Evolutionary conservation across 164 flowering plant genomes (phyloP).

Genomic region (Vitis labrusca): DNA sequence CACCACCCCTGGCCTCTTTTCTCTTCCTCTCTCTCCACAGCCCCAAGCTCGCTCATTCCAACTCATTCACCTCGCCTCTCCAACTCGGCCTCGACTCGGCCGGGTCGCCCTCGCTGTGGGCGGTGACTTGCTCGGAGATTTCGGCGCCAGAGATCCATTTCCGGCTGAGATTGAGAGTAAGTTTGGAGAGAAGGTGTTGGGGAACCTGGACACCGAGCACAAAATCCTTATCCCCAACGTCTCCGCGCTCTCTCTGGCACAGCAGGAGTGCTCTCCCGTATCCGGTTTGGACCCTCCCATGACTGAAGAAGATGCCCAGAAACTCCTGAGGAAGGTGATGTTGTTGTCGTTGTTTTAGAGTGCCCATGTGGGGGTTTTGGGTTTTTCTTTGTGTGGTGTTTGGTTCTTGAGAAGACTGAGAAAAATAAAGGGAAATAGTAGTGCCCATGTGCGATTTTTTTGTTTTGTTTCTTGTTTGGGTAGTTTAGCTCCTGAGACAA

Average conservation of each 20-base stretch:
- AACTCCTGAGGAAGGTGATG: conserved; percentile 63
- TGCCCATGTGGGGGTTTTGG: too few relatives aligned
- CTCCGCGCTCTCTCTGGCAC: conserved; percentile 66
- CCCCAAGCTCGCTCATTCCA: too few relatives aligned
- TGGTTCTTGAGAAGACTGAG: too few relatives aligned
- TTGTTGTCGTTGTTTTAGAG: neutral
- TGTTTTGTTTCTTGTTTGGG: neutral
- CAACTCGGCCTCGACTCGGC: neutral
- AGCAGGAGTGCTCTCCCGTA: conserved; percentile 47
- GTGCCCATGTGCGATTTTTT: neutral
- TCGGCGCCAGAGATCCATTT: conserved; percentile 92
- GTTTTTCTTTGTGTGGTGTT: too few relatives aligned
- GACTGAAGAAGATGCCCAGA: conserved; percentile 53
- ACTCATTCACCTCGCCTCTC: neutral
- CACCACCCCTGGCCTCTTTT: too few relatives aligned
- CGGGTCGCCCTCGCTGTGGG: conserved; percentile 15
- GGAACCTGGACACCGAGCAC: conserved; percentile 60
- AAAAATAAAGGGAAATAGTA: too few relatives aligned
- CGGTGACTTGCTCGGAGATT: conserved; percentile 62
- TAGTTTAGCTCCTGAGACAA: neutral
- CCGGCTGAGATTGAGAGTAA: conserved; percentile 73
- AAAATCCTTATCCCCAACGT: conserved; percentile 69
- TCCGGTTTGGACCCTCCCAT: conserved; percentile 54
- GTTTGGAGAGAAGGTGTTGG: conserved; percentile 74
- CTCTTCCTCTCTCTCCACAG: too few relatives aligned